phyloP scores from a whole-genome alignment of 495 filamentous ascomycete species.

The Podospora didyma region DNA sequence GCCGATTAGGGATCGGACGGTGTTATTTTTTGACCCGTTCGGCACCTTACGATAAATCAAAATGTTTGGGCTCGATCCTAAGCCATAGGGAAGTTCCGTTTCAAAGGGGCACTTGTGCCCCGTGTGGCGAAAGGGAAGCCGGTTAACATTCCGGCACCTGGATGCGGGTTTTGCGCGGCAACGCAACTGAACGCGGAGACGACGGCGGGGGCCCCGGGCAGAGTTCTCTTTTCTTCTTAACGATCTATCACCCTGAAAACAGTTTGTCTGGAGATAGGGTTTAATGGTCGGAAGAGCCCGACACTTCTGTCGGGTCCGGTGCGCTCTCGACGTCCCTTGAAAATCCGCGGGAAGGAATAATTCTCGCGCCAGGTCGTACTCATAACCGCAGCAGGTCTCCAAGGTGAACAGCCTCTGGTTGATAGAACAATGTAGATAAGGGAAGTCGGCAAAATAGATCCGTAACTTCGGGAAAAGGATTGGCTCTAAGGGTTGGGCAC shows the following conservation, averaged over 20 bases:
- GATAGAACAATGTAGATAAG: conserved; percentile 71
- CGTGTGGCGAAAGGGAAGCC: conserved; percentile 63
- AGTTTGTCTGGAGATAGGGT: conserved; percentile 58
- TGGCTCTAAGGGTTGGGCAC: conserved; percentile 64
- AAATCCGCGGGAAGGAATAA: conserved; percentile 65
- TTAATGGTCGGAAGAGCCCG: conserved; percentile 56
- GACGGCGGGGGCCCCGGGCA: conserved; percentile 58
- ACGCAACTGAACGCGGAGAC: conserved; percentile 64
- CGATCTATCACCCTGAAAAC: conserved; percentile 54
- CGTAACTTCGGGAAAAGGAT: conserved; percentile 70
- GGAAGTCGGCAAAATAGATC: conserved; percentile 71
- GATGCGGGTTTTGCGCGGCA: conserved; percentile 63
- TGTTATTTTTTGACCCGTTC: conserved; percentile 67
- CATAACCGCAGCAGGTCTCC: conserved; percentile 69
- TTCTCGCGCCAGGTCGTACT: conserved; percentile 65
- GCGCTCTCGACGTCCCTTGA: conserved; percentile 63
- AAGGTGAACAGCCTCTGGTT: conserved; percentile 72
- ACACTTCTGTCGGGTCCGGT: conserved; percentile 62
- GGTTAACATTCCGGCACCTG: conserved; percentile 68
- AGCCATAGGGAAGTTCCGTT: conserved; percentile 61
- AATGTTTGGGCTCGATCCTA: conserved; percentile 71
- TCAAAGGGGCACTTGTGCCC: conserved; percentile 56
- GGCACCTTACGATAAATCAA: conserved; percentile 70
- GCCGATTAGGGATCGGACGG: conserved; percentile 68
- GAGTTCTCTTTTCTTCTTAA: conserved; percentile 71